Evolutionary conservation across 306 rosid genomes (phyloP), one percentile per base, ranked within the genome.

Genomic region (Cicer cuneatum): DNA sequence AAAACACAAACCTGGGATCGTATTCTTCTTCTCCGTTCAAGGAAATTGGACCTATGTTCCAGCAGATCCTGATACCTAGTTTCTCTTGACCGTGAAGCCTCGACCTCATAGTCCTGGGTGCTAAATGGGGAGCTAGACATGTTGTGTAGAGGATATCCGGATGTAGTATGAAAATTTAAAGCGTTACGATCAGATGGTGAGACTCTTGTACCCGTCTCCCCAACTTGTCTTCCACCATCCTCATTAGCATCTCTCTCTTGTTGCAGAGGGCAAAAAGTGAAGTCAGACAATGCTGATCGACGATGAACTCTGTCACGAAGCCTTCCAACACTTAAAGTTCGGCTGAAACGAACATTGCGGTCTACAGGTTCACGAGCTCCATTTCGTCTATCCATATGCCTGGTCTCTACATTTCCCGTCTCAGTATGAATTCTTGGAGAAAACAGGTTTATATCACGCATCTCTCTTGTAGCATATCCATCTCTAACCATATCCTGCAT

Each of bases 221-320:
- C 72, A 19, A 78, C 87, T 74, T 54, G 87, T 76, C 85, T 81
- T 49, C 78, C 83, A 61, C 70, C 79, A 76, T 75, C 79, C 71
- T 76, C 92, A 77, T 81, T 79, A 62, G 78, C 81, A 84, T 89
- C 88, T 72, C 92, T 84, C 74, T 88, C 98, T 82, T 90, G 96
- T 80, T 87, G 96, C 51, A 80, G 68, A 49, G 99, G 93, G 80
- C 86, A 84, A 68, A 90, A 78, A 7, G 92, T 73, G 61, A 89
- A 79, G 83, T 92, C 98, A 21, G 97, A 83, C 69, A 95, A 40
- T 7, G 96, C 80, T 84, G 99, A 87, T 84, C 91, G 87, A 43
- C 96, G 96, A 65, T 92, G 99, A 72, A 95, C 98, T 75, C 98
- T 95, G 76, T 95, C 98, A 19, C 98, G 97, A 80, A 95, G 99